A percentile compares a stretch with the other conserved stretches of the same genome.
These are phyloP conservation scores for Zangia roseola DNA, from an alignment of 768 basidiomycete species.

Conservation along the genomic window DNA sequence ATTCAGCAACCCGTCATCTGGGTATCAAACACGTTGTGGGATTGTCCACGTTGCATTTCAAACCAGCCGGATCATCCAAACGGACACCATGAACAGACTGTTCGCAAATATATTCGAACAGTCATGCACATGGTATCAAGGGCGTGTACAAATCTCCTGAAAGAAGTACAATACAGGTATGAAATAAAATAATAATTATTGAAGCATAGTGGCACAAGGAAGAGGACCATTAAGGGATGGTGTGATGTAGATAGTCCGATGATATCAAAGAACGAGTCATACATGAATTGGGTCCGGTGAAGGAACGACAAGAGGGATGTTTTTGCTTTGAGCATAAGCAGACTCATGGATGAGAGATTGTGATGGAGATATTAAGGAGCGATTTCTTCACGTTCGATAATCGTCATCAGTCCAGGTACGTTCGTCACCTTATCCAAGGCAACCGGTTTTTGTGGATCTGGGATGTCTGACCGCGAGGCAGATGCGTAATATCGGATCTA, in stretches of 20 bases:
- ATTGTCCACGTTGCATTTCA: not conserved
- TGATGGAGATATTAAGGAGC: slow-evolving; percentile 10
- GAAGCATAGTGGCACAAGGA: not conserved
- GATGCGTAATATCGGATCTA: slow-evolving; percentile 65
- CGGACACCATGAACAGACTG: not conserved
- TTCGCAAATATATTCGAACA: not conserved
- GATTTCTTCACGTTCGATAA: slow-evolving; percentile 45
- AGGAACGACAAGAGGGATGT: not conserved
- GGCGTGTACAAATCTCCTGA: not conserved
- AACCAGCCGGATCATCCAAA: not conserved
- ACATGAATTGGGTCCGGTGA: slow-evolving; percentile 5
- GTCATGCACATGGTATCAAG: not conserved
- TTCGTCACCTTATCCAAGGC: slow-evolving; percentile 57
- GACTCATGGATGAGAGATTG: not conserved
- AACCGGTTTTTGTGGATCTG: slow-evolving; percentile 63
- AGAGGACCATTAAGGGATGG: not conserved
- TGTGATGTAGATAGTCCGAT: not conserved
- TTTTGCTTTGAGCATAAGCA: not conserved
- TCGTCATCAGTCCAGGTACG: slow-evolving; percentile 76
- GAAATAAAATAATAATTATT: slow-evolving; percentile 8
- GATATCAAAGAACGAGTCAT: not conserved
- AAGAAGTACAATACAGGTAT: not conserved
- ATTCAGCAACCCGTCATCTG: too few species aligned
- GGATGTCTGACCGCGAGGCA: slow-evolving; percentile 49
- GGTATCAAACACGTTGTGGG: too few species aligned